Evolutionary conservation across 1,284 basidiomycete species (phyloP), one percentile per base, ranked within the genome.

Genomic region (Singerocomus rubriflavus): DNA sequence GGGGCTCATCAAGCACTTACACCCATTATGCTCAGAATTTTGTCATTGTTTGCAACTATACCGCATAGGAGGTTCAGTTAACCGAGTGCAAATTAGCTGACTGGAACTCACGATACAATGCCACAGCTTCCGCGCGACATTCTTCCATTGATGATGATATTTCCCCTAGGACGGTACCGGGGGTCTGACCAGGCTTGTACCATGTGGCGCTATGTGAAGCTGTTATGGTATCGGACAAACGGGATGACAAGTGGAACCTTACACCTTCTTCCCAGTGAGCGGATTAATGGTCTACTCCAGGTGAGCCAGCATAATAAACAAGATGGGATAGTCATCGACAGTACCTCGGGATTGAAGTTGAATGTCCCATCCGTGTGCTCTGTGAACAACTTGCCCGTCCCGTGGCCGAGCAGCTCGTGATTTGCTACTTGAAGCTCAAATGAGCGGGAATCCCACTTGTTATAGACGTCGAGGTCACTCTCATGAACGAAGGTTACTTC

Each of bases 91-190:
- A 33, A 33, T 32, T 38, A 33, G 38, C 17, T 25, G 2, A 27
- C 16, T 6, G 37, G 30, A 25, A 72, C 83, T 70, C 58, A 87
- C 88, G 75, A 68, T 80, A 92, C 35, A 91, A 71, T 0, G 87
- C 86, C 17, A 91, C 90, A 6, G 87, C 80, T 69, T 93, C 91
- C 3, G 90, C 90, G 25, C 91, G 81, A 60, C 90, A 93, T 71
- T 93, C 91, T 66, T 93, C 91, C 80, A 92, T 81, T 0, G 89
- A 92, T 0, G 88, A 91, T 4, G 88, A 91, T 4, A 91, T 86
- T 56, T 91, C 85, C 1, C 90, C 90, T 2, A 93, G 75, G 6
- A 91, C 84, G 4, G 88, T 83, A 48, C 81, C 86, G 26, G 87
- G 77, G 1, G 87, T 90, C 67, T 91, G 88, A 6, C 89, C 90